Percentiles rank a stretch among this genome's conserved stretches.
Conservation (phyloP, 1,139 yeast genomes). For the Taphrina flavorubra region DNA sequence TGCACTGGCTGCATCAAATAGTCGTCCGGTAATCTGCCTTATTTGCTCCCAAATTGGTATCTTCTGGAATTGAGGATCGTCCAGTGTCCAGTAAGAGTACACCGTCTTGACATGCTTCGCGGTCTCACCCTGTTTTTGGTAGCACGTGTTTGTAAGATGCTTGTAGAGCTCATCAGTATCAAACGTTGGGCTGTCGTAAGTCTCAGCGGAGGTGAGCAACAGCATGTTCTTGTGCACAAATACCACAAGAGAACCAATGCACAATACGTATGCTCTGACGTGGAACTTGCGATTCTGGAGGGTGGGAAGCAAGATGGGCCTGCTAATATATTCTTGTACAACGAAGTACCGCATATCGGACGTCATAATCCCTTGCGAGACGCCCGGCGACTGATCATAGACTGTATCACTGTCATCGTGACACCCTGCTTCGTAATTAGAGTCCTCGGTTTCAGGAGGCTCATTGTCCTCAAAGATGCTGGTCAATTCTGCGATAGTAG, state of each 20-base stretch:
- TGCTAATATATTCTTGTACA: conserved; percentile 74
- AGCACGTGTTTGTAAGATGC: conserved; percentile 91
- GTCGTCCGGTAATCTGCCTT: conserved; percentile 66
- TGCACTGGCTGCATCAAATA: conserved; percentile 83
- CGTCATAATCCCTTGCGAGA: conserved; percentile 52
- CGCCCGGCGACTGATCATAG: conserved; percentile 45
- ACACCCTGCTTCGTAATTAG: conserved; percentile 57
- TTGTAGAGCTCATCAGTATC: conserved; percentile 59
- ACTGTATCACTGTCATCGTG: conserved; percentile 51
- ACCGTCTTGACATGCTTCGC: conserved; percentile 57
- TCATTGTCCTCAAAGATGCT: conserved; percentile 83
- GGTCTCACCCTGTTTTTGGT: conserved; percentile 63
- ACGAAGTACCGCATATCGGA: conserved; percentile 90
- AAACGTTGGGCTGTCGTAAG: conserved; percentile 57
- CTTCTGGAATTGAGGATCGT: conserved; percentile 57
- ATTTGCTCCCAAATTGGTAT: conserved; percentile 61
- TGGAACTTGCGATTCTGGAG: conserved; percentile 83
- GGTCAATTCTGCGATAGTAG: conserved; percentile 78
- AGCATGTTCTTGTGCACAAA: conserved; percentile 79
- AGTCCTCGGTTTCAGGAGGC: conserved; percentile 64
- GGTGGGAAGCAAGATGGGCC: conserved; percentile 67
- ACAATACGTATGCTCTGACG: conserved; percentile 81
- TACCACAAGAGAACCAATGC: conserved; percentile 74
- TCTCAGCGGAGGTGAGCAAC: conserved; percentile 72
- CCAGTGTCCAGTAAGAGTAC: conserved; percentile 67